These are phyloP conservation scores for Euphrasia confusa DNA, from an alignment of 257 asterid species.

Conservation along the genomic window DNA sequence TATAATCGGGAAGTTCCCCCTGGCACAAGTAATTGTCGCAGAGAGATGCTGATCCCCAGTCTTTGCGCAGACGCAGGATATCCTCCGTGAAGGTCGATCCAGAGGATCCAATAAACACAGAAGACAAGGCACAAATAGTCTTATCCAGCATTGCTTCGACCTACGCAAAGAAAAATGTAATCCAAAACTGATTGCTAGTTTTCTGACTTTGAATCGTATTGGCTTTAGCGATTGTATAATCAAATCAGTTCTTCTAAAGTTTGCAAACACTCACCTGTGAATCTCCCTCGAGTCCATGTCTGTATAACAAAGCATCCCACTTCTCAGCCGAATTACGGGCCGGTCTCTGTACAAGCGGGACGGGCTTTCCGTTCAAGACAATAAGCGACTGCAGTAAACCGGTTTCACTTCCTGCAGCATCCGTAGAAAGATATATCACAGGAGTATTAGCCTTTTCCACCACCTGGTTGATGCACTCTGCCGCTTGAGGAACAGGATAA, in stretches of 20 bases:
- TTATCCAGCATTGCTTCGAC: slow-evolving; percentile 99
- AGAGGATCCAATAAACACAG: slow-evolving; percentile 77
- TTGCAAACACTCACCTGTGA: slow-evolving; percentile 52
- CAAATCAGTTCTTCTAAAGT: neutral
- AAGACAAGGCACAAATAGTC: slow-evolving; percentile 84
- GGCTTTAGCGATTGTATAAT: neutral
- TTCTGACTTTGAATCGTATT: too few species aligned
- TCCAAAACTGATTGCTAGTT: neutral
- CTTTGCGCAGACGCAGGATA: slow-evolving; percentile 82
- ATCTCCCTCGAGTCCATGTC: slow-evolving; percentile 82
- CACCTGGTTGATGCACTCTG: slow-evolving; percentile 83
- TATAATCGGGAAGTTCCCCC: slow-evolving; percentile 72
- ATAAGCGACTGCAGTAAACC: slow-evolving; percentile 79
- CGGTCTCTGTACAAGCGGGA: slow-evolving; percentile 89
- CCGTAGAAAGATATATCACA: slow-evolving; percentile 86
- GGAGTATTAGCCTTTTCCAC: slow-evolving; percentile 66
- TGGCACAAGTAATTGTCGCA: slow-evolving; percentile 90
- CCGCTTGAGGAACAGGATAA: slow-evolving; percentile 94
- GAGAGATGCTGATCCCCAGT: slow-evolving; percentile 80
- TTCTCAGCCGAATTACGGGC: slow-evolving; percentile 82
- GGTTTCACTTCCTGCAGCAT: slow-evolving; percentile 96
- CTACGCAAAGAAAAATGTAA: slow-evolving; percentile 33
- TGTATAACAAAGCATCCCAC: slow-evolving; percentile 93
- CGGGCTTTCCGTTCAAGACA: slow-evolving; percentile 59
- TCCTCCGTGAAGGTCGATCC: slow-evolving; percentile 99